Conservation (phyloP, 495 filamentous ascomycete genomes). For the Lepidopterella palustris region DNA sequence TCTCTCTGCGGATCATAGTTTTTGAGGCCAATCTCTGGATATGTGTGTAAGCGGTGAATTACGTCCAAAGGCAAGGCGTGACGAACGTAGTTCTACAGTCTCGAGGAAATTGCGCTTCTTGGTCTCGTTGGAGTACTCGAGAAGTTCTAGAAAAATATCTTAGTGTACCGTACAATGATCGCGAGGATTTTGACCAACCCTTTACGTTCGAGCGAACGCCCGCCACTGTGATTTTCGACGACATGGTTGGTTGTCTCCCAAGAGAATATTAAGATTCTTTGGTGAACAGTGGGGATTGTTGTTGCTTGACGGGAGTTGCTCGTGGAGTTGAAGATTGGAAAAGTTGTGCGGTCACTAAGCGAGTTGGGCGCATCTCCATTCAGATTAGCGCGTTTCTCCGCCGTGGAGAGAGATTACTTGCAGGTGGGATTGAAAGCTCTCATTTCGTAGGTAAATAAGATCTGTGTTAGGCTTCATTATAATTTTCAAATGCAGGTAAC, state of each 20-base stretch:
- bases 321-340: neutral
- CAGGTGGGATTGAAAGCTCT: too few species aligned
- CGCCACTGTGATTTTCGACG: slow-evolving; percentile 54
- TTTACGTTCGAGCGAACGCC: slow-evolving; percentile 93
- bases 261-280: slow-evolving; percentile 37
- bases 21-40: slow-evolving; percentile 85
- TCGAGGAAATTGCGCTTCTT: slow-evolving; percentile 99
- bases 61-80: neutral
- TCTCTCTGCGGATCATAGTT: slow-evolving; percentile 99
- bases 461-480: too few species aligned
- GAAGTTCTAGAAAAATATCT: slow-evolving; percentile 46
- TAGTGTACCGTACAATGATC: neutral
- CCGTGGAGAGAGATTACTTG: too few species aligned
- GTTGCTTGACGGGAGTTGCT: neutral
- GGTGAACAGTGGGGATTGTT: slow-evolving; percentile 10
- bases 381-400: too few species aligned
- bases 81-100: slow-evolving; percentile 70
- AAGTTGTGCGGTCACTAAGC: neutral
- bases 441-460: too few species aligned
- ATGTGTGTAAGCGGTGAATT: neutral
- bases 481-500: too few species aligned
- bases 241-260: slow-evolving; percentile 59
- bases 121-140: slow-evolving; percentile 89
- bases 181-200: slow-evolving; percentile 15
- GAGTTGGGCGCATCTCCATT: neutral